Base-by-base conservation (phyloP, 2,329 filamentous ascomycete genomes). In the Monosporascus cannonballus region DNA sequence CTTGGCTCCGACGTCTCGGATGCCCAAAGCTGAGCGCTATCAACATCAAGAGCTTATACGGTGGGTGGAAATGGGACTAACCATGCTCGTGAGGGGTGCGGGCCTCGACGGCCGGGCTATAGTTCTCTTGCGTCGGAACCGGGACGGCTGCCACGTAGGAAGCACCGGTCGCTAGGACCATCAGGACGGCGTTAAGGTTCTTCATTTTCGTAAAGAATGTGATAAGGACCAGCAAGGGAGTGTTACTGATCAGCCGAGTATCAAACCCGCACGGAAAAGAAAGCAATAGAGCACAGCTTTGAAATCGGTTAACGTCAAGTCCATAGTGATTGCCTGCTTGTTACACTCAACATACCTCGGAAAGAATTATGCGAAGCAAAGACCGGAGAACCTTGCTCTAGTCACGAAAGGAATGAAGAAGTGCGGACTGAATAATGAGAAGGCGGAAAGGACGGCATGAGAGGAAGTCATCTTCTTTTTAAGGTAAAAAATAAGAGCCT, bases 101-200 rank as follows among this genome's bases (percentile, higher is more conserved):
- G 50, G 54, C 34, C 30, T 56, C 39, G 25, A 61, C 3, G 9
- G 39, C 39, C 18, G 39, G 36, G 36, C 44, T 9, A 49, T 51
- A 8, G 22, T 27, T 15, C 37, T 38, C 14, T 39, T 38, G 34
- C 54, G 54, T 3, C 52, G 48, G 30, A 7, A 57, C 58, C 14
- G 66, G 66, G 37, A 67, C 36, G 47, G 66, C 63, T 42, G 66
- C 68, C 24, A 69, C 67, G 41, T 64, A 51, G 45, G 64, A 64
- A 49, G 68, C 68, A 47, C 64, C 67, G 48, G 71, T 53, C 55
- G 70, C 69, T 58, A 73, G 54, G 59, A 66, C 61, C 56, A 71
- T 58, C 48, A 73, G 54, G 57, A 71, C 64, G 54, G 68, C 61
- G 57, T 64, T 65, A 57, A 71, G 63, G 61, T 68, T 69, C 66